Evolutionary conservation across 2,329 filamentous ascomycete genomes (phyloP).

Genomic region (Cercospora berteroae): DNA sequence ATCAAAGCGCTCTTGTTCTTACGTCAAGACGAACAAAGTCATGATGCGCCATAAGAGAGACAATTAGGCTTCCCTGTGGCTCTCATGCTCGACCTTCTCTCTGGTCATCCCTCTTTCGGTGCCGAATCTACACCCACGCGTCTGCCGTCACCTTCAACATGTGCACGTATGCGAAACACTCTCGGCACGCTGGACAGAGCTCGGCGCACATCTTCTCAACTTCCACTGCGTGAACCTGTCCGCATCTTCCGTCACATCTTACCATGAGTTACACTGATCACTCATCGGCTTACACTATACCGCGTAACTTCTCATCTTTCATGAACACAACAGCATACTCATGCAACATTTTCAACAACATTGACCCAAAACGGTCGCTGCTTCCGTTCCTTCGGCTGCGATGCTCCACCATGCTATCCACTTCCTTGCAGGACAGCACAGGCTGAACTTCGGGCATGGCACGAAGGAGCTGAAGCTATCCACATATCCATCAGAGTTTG

Average conservation of each 20-base stretch:
- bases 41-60: background rate
- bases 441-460: constrained; percentile 3
- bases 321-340: background rate
- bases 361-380: background rate
- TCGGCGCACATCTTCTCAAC: background rate
- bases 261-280: background rate
- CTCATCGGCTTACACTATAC: background rate
- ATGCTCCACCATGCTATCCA: background rate
- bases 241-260: background rate
- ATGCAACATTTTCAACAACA: background rate
- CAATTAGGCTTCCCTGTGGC: background rate
- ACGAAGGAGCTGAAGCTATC: background rate
- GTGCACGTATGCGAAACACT: background rate
- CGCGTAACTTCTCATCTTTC: background rate
- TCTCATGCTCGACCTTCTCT: background rate
- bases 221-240: background rate
- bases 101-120: background rate
- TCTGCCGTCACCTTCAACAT: background rate
- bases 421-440: background rate
- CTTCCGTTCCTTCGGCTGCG: background rate
- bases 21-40: background rate
- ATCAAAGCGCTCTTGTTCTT: background rate
- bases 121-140: background rate
- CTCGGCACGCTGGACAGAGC: background rate
- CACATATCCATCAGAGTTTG: background rate